Evolutionary conservation across 2,329 filamentous ascomycete genomes (phyloP).

Genomic region (Aspergillus fijiensis): DNA sequence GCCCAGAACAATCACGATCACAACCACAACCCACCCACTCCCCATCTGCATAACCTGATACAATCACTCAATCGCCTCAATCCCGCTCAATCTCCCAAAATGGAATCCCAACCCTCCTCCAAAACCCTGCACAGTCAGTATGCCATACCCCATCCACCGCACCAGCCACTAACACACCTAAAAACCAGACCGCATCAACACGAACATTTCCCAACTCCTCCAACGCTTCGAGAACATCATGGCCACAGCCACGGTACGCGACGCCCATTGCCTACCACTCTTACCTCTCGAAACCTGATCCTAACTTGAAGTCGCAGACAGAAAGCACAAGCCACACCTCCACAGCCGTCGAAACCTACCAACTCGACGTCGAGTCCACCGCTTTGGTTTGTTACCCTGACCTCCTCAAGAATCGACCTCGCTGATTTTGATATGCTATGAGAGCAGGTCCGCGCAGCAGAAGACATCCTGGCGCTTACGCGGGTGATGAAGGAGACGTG

Average conservation of each 20-base stretch:
- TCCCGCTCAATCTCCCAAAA: conserved; percentile 12
- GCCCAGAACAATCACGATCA: neutral
- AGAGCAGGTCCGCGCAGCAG: conserved; percentile 57
- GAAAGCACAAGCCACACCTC: conserved; percentile 54
- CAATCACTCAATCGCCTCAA: neutral
- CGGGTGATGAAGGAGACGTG: conserved; percentile 65
- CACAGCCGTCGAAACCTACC: conserved; percentile 58
- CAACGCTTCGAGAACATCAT: conserved; percentile 58
- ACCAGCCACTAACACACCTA: neutral
- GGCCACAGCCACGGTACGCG: conserved; percentile 49
- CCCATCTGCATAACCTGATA: neutral
- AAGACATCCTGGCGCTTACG: conserved; percentile 62
- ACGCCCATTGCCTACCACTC: neutral
- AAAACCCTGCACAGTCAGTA: conserved; percentile 21
- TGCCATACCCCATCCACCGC: too few relatives aligned
- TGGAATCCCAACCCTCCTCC: conserved; percentile 33
- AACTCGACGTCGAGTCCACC: conserved; percentile 59
- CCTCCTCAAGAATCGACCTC: neutral
- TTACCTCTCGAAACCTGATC: too few relatives aligned
- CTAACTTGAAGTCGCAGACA: conserved; percentile 33
- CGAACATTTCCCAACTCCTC: conserved; percentile 47
- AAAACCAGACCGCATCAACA: conserved; percentile 50
- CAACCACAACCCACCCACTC: conserved; percentile 1
- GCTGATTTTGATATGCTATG: neutral
- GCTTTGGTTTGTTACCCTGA: conserved; percentile 49